Base-by-base conservation (phyloP, 108 stramenopile species). In the Stephanodiscus minutulus region DNA sequence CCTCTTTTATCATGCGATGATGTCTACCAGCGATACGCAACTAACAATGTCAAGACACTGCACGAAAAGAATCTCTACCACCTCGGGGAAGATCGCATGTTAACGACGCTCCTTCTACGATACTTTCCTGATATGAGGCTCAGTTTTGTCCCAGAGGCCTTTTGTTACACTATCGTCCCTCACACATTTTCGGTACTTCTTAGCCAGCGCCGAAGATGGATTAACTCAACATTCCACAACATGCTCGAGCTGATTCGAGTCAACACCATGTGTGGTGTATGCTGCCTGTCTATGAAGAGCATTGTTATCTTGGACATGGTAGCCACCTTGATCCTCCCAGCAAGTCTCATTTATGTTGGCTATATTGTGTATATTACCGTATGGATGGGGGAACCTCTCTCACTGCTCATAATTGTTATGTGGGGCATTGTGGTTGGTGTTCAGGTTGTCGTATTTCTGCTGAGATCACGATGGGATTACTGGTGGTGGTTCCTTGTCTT, bases 401-500 rank as follows among this genome's bases (percentile, higher is more conserved):
- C 68, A 46, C 39, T 55, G 43, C 55, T 84, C 20, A 84, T 83
- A 58, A 49, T 86, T 41, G 76, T 77, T 13, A 65, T 86, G 36
- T 82, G 81, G 68, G 78, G 69, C 21, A 72, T 86, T 11, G 76
- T 82, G 4, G 24, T 84, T 64, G 83, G 83, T 17, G 77, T 77
- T 25, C 83, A 85, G 65, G 74, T 82, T 12, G 60, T 85, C 22
- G 72, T 82, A 0, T 85, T 85, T 33, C 57, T 85, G 13, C 54
- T 83, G 7, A 29, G 85, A 35, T 81, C 83, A 21, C 61, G 83
- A 0, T 84, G 80, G 79, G 85, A 84, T 48, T 82, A 83, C 44
- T 70, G 83, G 58, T 80, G 83, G 74, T 86, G 81, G 81, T 86
- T 86, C 81, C 65, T 86, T 28, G 70, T 83, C 53, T 86, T 78